Evolutionary conservation across 345 rosid genomes (phyloP).

Genomic region (Hypericum androsaemum): DNA sequence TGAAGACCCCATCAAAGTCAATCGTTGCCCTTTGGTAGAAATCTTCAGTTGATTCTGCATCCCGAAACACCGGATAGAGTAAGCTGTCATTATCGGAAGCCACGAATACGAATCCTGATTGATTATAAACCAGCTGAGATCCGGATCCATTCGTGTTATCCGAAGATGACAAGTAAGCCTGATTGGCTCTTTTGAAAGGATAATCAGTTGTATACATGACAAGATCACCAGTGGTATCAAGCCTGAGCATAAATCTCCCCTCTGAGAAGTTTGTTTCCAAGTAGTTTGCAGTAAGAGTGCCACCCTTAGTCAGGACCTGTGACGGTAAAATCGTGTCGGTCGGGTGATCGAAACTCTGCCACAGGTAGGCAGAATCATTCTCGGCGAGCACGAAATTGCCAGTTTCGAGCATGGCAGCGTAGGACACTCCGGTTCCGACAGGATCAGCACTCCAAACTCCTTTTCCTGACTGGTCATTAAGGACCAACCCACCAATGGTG

Average conservation of each 20-base stretch:
- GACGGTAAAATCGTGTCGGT: neutral
- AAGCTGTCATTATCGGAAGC: neutral
- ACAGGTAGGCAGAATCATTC: neutral
- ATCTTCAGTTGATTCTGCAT: constrained; percentile 1
- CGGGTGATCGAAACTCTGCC: neutral
- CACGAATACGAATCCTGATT: neutral
- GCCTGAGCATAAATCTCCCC: neutral
- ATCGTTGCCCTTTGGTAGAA: constrained; percentile 18
- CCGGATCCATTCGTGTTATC: neutral
- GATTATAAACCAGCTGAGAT: neutral
- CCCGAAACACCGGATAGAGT: neutral
- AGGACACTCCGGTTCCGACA: neutral
- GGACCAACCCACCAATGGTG: too few relatives aligned
- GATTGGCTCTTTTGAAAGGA: neutral
- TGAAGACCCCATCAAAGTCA: constrained; percentile 22
- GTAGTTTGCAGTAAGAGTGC: neutral
- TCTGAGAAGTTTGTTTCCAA: neutral
- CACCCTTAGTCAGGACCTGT: neutral
- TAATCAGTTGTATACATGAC: neutral
- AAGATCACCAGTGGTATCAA: neutral
- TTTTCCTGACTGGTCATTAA: too few relatives aligned
- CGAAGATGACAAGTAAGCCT: neutral
- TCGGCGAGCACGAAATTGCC: neutral
- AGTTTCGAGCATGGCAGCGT: neutral
- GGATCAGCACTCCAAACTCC: too few relatives aligned